A percentile compares a stretch with the other conserved stretches of the same genome.
These are phyloP conservation scores for Trichoderma sp. DNA, from an alignment of 2,329 filamentous ascomycete genomes.

Conservation along the genomic window DNA sequence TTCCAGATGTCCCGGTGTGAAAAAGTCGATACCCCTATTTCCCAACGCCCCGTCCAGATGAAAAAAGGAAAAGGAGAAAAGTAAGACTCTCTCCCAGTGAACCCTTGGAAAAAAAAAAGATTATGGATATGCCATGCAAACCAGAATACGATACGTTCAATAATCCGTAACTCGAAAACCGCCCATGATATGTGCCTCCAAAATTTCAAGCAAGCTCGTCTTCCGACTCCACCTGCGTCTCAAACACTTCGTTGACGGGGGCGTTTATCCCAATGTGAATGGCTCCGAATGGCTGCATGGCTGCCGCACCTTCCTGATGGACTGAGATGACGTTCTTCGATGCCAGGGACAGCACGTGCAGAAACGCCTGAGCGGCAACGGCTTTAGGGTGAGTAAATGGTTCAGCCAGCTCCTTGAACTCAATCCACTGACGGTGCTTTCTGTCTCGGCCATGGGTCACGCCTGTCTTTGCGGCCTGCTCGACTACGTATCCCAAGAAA, in stretches of 20 bases:
- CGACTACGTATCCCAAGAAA: conserved; percentile 49
- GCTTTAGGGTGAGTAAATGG: conserved; percentile 54
- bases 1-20: neutral
- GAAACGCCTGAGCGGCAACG: conserved; percentile 73
- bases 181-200: neutral
- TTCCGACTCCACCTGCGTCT: conserved; percentile 5
- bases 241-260: conserved; percentile 21
- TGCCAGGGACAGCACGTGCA: conserved; percentile 71
- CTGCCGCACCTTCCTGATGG: conserved; percentile 54
- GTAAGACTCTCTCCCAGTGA: neutral
- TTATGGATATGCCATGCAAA: neutral
- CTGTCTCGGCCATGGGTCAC: conserved; percentile 37
- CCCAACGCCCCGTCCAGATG: neutral
- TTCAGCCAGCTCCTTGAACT: conserved; percentile 71
- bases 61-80: neutral
- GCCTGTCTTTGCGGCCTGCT: conserved; percentile 39
- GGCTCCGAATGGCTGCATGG: conserved; percentile 46
- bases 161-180: neutral
- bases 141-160: neutral
- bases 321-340: conserved; percentile 66
- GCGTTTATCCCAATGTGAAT: conserved; percentile 49
- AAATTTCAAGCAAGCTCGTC: conserved; percentile 24
- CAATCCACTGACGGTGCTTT: conserved; percentile 50
- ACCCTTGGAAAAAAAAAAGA: neutral
- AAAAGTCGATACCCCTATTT: neutral